A percentile compares a stretch with the other conserved stretches of the same genome.
Conservation (phyloP, 345 rosid species). For the Cardamine resedifolia region DNA sequence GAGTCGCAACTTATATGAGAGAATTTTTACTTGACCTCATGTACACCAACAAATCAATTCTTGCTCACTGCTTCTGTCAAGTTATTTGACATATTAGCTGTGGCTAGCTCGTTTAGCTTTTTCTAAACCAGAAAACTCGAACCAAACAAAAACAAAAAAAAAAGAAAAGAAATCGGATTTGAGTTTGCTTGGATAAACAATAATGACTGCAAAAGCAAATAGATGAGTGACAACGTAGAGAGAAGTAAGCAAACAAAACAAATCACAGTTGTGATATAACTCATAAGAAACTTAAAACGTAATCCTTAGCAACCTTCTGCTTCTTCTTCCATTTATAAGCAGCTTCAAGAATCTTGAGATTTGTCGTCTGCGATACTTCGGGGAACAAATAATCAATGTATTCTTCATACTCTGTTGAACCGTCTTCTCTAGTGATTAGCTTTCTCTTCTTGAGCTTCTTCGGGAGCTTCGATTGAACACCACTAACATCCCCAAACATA, state of each 20-base stretch:
- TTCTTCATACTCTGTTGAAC: constrained; percentile 67
- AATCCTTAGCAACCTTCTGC: constrained; percentile 45
- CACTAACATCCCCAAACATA: constrained; percentile 38
- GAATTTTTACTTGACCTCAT: not conserved
- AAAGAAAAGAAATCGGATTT: not conserved
- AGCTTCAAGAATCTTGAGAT: constrained; percentile 71
- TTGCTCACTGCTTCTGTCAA: not conserved
- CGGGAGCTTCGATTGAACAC: constrained; percentile 64
- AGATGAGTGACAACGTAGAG: not conserved
- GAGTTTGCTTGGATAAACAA: constrained; percentile 4
- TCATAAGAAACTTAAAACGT: not conserved
- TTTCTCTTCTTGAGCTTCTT: constrained; percentile 76
- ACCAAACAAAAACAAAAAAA: not conserved
- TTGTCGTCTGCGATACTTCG: constrained; percentile 56
- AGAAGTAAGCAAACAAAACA: not conserved
- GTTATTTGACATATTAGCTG: not conserved
- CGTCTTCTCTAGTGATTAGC: constrained; percentile 51
- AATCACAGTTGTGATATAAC: not conserved
- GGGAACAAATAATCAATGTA: constrained; percentile 69
- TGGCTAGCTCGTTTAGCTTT: not conserved
- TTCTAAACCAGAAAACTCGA: not conserved
- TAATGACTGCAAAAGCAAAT: not conserved
- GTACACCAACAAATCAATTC: not conserved
- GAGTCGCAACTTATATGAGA: not conserved
- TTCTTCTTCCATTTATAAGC: constrained; percentile 73